Percentiles rank a stretch among this genome's conserved stretches.
Conservation (phyloP, 495 filamentous ascomycete genomes). For the Neurospora sp. region DNA sequence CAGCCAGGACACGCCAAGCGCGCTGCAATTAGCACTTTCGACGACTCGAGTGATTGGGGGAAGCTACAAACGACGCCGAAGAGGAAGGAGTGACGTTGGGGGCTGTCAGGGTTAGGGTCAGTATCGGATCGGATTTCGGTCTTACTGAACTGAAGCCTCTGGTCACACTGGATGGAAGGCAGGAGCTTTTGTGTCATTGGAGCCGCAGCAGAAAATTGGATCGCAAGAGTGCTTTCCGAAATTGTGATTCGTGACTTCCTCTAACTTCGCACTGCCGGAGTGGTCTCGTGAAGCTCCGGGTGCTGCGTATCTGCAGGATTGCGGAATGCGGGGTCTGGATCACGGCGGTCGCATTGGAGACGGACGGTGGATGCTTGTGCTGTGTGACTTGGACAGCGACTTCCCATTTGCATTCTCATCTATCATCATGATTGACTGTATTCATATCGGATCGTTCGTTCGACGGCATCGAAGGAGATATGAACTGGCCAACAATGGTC, state of each 20-base stretch:
- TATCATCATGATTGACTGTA: neutral
- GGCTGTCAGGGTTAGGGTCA: neutral
- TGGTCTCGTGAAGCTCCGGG: neutral
- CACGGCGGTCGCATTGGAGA: neutral
- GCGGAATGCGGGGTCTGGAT: neutral
- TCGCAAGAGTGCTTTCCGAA: neutral
- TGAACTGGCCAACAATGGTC: neutral
- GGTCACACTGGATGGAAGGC: no score
- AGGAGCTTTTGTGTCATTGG: neutral
- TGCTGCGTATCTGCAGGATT: neutral
- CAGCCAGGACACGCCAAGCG: neutral
- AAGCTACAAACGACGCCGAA: neutral
- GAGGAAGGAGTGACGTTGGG: neutral
- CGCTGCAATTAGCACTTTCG: neutral
- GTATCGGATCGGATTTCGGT: neutral
- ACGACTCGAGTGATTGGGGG: neutral
- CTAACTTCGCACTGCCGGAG: neutral
- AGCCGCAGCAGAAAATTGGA: neutral
- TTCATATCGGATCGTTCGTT: neutral
- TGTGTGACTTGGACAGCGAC: neutral
- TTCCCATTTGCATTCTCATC: neutral
- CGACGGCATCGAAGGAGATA: neutral
- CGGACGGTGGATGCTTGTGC: neutral
- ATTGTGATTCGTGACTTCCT: neutral
- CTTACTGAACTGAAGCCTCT: neutral